phyloP scores from a whole-genome alignment of 23 red algal genomes.

The Agarophyton chilense region DNA sequence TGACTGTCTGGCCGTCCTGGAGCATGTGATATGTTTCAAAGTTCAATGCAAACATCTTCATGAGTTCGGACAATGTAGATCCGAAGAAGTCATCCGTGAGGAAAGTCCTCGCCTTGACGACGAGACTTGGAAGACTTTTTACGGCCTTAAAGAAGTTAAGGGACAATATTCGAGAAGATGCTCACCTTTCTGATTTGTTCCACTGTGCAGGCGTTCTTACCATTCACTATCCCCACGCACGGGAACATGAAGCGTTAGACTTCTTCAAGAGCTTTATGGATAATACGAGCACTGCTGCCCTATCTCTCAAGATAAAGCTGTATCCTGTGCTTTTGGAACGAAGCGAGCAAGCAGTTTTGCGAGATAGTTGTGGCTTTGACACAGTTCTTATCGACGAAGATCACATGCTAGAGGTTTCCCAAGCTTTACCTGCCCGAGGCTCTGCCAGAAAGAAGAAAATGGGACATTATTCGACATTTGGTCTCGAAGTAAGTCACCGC shows the following conservation, averaged over 20 bases:
- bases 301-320: not conserved
- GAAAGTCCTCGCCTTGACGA: not conserved
- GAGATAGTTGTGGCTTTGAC: not conserved
- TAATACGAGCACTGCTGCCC: not conserved
- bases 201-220: not conserved
- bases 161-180: not conserved
- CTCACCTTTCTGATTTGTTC: not conserved
- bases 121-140: not conserved
- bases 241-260: not conserved
- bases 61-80: not conserved
- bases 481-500: not conserved
- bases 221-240: not conserved
- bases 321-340: not conserved
- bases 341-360: not conserved
- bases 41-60: not conserved
- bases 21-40: not conserved
- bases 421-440: not conserved
- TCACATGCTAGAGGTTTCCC: not conserved
- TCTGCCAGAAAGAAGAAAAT: not conserved
- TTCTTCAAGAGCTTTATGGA: slow-evolving; percentile 1
- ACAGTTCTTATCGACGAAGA: not conserved
- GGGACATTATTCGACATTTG: not conserved
- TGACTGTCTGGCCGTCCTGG: not conserved
- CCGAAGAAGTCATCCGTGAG: not conserved
- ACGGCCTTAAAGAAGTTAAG: not conserved